Conservation (phyloP, 306 rosid species). For the Morella rubra region DNA sequence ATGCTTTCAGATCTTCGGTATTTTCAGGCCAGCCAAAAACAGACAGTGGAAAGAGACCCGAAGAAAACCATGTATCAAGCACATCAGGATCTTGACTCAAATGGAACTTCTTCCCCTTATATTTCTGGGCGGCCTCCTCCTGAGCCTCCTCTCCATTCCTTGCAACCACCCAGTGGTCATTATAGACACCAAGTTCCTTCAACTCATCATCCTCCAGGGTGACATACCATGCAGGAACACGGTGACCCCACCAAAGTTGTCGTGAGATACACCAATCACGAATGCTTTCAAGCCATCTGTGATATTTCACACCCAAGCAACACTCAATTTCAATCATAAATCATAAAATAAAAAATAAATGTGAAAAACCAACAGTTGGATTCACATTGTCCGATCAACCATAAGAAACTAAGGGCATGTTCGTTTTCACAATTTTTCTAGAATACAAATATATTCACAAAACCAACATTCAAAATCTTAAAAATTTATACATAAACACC, state of each 20-base stretch:
- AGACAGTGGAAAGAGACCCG: slow-evolving; percentile 88
- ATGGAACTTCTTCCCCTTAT: slow-evolving; percentile 62
- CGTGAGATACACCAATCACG: slow-evolving; percentile 97
- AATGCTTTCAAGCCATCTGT: slow-evolving; percentile 92
- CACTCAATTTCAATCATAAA: background rate
- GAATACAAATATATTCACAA: too few species aligned
- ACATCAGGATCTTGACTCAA: slow-evolving; percentile 87
- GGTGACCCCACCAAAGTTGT: slow-evolving; percentile 99
- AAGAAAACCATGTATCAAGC: slow-evolving; percentile 97
- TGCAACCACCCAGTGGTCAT: slow-evolving; percentile 86
- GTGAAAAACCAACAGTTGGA: background rate
- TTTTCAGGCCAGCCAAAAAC: slow-evolving; percentile 97
- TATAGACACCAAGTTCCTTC: slow-evolving; percentile 68
- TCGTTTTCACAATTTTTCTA: too few species aligned
- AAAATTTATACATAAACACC: too few species aligned
- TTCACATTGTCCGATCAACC: background rate
- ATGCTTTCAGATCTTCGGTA: slow-evolving; percentile 76
- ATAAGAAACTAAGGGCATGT: background rate
- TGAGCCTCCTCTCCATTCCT: slow-evolving; percentile 75
- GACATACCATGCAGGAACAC: slow-evolving; percentile 91
- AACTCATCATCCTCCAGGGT: slow-evolving; percentile 61
- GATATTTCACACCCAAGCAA: slow-evolving; percentile 21
- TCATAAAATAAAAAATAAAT: background rate
- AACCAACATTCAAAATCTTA: too few species aligned
- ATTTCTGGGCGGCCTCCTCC: slow-evolving; percentile 51